These are phyloP conservation scores for Hippophae gyantsensis DNA, from an alignment of 306 rosid genomes.

Conservation along the genomic window DNA sequence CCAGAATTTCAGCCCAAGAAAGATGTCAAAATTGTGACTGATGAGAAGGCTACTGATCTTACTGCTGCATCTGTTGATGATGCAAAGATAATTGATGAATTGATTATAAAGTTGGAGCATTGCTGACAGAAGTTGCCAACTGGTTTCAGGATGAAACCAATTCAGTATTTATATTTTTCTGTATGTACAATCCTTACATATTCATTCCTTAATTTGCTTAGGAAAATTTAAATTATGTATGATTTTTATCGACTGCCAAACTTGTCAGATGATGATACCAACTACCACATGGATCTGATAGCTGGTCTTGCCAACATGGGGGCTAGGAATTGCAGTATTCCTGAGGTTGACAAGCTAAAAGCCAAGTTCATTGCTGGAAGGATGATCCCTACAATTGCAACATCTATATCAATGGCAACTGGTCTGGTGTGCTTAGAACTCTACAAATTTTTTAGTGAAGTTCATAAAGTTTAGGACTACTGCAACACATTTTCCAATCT, in stretches of 20 bases:
- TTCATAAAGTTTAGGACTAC: conserved; percentile 73
- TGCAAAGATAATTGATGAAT: conserved; percentile 67
- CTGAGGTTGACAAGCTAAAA: conserved; percentile 93
- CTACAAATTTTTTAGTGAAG: conserved; percentile 75
- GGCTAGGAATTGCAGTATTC: conserved; percentile 86
- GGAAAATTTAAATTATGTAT: too few species aligned
- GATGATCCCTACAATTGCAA: conserved; percentile 94
- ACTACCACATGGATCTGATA: conserved; percentile 86
- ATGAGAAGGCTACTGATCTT: conserved; percentile 76
- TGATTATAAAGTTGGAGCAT: conserved; percentile 54
- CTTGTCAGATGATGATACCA: conserved; percentile 88
- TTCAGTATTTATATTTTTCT: conserved; percentile 31
- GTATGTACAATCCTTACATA: too few species aligned
- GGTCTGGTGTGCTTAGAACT: conserved; percentile 91
- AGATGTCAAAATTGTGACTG: conserved; percentile 78
- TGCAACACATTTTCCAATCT: conserved; percentile 86
- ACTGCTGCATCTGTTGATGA: conserved; percentile 73
- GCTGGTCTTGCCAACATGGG: conserved; percentile 99
- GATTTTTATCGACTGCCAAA: conserved; percentile 4
- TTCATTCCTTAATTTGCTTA: too few species aligned
- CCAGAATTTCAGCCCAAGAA: conserved; percentile 83
- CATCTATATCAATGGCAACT: conserved; percentile 91
- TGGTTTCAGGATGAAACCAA: conserved; percentile 86
- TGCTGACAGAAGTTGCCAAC: conserved; percentile 38
- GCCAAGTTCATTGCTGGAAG: conserved; percentile 96